Conservation (phyloP, 768 basidiomycete genomes). For the Leccinum arenicola region DNA sequence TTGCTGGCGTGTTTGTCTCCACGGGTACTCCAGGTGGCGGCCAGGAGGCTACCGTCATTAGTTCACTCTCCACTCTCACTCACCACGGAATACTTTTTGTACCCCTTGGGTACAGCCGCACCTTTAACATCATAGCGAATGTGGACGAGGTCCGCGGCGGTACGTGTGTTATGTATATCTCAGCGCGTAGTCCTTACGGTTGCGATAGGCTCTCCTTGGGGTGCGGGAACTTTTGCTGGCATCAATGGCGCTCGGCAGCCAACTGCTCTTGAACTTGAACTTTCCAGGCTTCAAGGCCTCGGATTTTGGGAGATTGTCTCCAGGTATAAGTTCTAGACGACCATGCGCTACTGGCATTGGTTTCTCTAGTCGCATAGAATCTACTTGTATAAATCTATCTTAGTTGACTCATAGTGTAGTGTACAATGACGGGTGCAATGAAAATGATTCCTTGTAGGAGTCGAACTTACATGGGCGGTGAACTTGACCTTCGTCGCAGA, state of each 20-base stretch:
- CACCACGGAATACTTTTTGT: slow-evolving; percentile 77
- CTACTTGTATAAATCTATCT: background rate
- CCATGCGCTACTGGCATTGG: background rate
- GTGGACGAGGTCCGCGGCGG: slow-evolving; percentile 56
- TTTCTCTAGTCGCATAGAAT: background rate
- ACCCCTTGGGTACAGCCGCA: slow-evolving; percentile 65
- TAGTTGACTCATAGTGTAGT: background rate
- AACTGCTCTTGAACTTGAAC: slow-evolving; percentile 45
- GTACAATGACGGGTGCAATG: background rate
- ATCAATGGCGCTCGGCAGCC: slow-evolving; percentile 47
- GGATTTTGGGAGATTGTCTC: slow-evolving; percentile 49
- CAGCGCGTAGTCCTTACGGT: background rate
- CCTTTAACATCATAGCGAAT: slow-evolving; percentile 42
- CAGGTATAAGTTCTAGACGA: slow-evolving; percentile 30
- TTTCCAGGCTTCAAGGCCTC: slow-evolving; percentile 52
- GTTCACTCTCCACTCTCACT: slow-evolving; percentile 51
- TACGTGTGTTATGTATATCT: slow-evolving; percentile 27
- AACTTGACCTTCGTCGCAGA: too few species aligned
- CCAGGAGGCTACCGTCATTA: slow-evolving; percentile 62
- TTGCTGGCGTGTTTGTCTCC: slow-evolving; percentile 70
- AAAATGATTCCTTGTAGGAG: background rate
- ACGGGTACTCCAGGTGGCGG: slow-evolving; percentile 76
- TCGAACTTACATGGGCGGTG: background rate
- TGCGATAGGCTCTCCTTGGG: slow-evolving; percentile 68
- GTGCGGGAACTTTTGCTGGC: slow-evolving; percentile 63